These are phyloP conservation scores for Colletotrichum orchidophilum DNA, from an alignment of 2,329 filamentous ascomycete genomes.

Conservation along the genomic window DNA sequence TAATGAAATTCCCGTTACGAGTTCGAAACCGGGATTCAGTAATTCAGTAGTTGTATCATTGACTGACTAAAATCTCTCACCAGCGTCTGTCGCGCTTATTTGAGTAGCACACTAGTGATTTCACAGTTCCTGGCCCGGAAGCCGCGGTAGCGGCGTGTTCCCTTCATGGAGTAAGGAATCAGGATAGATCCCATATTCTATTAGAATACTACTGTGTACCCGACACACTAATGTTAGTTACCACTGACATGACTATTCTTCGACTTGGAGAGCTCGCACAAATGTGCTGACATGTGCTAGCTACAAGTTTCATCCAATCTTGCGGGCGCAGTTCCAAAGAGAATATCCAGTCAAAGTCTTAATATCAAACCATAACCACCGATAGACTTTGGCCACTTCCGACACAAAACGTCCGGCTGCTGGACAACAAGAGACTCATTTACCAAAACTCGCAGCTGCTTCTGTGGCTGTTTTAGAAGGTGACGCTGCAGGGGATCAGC, in stretches of 20 bases:
- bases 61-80: background rate
- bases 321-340: background rate
- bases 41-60: background rate
- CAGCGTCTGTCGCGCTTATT: background rate
- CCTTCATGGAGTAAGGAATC: background rate
- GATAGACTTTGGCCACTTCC: background rate
- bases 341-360: background rate
- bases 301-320: background rate
- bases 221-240: background rate
- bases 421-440: background rate
- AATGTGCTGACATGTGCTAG: background rate
- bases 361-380: background rate
- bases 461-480: slow-evolving; percentile 4
- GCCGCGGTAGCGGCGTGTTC: background rate
- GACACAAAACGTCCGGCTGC: background rate
- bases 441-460: background rate
- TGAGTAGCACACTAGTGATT: background rate
- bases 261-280: background rate
- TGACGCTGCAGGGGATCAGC: background rate
- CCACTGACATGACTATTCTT: background rate
- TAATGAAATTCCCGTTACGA: background rate
- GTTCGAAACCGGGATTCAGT: background rate
- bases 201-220: background rate
- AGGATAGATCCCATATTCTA: background rate
- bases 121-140: background rate